phyloP scores from a whole-genome alignment of 305 asterid genomes.

The Rubia balearica region DNA sequence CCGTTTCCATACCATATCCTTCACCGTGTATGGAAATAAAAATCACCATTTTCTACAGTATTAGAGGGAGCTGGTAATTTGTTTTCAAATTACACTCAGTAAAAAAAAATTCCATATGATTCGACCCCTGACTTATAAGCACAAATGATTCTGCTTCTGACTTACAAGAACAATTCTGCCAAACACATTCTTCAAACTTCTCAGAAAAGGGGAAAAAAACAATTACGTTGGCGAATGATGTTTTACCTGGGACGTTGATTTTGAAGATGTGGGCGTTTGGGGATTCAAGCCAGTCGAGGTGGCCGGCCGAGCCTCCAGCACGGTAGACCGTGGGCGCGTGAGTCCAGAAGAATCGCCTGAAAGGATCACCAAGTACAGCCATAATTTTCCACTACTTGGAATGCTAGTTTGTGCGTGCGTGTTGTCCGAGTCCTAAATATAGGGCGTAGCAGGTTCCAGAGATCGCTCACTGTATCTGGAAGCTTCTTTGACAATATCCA shows the following conservation, averaged over 20 bases:
- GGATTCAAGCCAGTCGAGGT: conserved; percentile 69
- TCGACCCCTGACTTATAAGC: too few species aligned
- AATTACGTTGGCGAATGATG: too few species aligned
- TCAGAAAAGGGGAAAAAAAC: too few species aligned
- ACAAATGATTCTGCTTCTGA: too few species aligned
- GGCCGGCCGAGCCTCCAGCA: conserved; percentile 43
- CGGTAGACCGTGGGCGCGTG: conserved; percentile 45
- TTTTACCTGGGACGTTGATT: conserved; percentile 56
- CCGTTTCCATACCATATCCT: too few species aligned
- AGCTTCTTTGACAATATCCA: conserved; percentile 16
- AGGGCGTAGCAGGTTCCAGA: conserved; percentile 1
- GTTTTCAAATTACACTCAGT: too few species aligned
- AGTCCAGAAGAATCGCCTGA: conserved; percentile 46
- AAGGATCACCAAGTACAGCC: conserved; percentile 62
- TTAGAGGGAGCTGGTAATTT: too few species aligned
- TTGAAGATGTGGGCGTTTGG: conserved; percentile 65
- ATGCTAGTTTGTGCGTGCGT: neutral
- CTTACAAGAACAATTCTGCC: too few species aligned
- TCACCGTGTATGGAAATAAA: too few species aligned
- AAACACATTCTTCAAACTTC: too few species aligned
- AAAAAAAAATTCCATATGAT: too few species aligned
- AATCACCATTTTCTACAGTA: too few species aligned
- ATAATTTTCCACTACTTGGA: conserved; percentile 5
- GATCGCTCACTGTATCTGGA: conserved; percentile 11
- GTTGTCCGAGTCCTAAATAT: neutral